Base-by-base conservation (phyloP, 1,284 basidiomycete genomes). In the Ganoderma lingzhi region DNA sequence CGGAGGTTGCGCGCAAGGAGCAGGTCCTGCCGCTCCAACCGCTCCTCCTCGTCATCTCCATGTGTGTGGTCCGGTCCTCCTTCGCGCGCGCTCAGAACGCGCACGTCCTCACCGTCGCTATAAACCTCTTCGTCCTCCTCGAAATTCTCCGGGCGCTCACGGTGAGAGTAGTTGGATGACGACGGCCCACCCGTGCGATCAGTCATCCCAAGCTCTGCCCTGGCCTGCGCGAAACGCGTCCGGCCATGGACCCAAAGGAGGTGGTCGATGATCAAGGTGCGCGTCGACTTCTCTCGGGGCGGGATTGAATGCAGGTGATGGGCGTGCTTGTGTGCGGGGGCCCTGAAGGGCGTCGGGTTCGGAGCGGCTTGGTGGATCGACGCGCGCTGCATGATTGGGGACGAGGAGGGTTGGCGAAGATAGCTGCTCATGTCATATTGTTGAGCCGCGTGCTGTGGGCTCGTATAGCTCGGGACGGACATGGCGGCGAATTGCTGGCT, bases 221-320 rank as follows among this genome's bases (percentile, higher is more conserved):
- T 87, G 3, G 91, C 93, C 77, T 94, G 93, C 12, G 90, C 88
- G 74, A 93, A 92, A 68, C 93, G 87, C n/a, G 93, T 93, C 70
- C 90, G 85, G 5, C 86, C 88, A 79, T 95, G 93, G 6, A 91
- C 90, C 92, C 91, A 94, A 67, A 94, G 82, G 83, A 93, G 87
- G 79, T 95, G 91, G 80, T 95, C 93, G 68, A 95, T 88, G 73
- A 95, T 94, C 64, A 95, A 84, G 28, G 91, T 95, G 67, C 91
- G 84, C 37, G 91, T 94, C 56, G 89, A 93, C 83, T 93, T 94
- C 80, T 93, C 92, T 66, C 90, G 82, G 10, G 90, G 93, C 17
- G 91, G 92, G 63, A 94, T 93, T 9, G 91, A 89, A 76, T 89
- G 90, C 14, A 93, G 82, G 77, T 93, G 90, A 78, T 93, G 90